These are phyloP conservation scores for Diaporthe australafricana DNA, from an alignment of 2,329 filamentous ascomycete species.

Conservation along the genomic window DNA sequence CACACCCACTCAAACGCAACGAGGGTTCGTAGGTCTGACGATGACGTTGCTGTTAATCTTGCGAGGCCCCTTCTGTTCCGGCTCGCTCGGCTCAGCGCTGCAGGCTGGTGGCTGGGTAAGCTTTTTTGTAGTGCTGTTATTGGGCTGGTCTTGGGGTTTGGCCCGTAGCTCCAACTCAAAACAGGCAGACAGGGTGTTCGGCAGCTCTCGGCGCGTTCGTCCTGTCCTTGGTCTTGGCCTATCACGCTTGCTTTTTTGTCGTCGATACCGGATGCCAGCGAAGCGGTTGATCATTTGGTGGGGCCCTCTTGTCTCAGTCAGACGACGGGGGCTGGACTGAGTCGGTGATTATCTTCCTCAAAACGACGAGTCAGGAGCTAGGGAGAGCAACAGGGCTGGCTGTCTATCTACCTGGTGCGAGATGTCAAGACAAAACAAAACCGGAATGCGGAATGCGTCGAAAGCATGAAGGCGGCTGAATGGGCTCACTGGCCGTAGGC, in stretches of 20 bases:
- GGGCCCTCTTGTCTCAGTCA: constrained; percentile 13
- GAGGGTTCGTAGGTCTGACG: neutral
- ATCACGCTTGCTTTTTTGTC: neutral
- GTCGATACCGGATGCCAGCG: constrained; percentile 16
- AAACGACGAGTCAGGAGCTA: constrained; percentile 5
- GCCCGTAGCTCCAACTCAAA: constrained; percentile 18
- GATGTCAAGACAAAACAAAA: neutral
- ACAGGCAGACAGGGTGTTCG: neutral
- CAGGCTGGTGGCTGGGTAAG: constrained; percentile 9
- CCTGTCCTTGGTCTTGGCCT: neutral
- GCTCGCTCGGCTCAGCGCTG: constrained; percentile 24
- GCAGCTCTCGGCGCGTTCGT: constrained; percentile 12
- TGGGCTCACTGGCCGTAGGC: neutral
- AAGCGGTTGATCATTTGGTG: constrained; percentile 12
- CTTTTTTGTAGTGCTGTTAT: neutral
- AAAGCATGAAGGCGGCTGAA: constrained; percentile 25
- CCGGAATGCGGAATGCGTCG: neutral
- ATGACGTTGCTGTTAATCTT: constrained; percentile 16
- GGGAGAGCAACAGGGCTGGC: neutral
- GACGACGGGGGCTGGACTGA: constrained; percentile 10
- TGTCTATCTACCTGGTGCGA: neutral
- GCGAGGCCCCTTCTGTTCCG: neutral
- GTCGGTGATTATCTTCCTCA: neutral
- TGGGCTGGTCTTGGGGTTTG: neutral
- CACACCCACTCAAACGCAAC: neutral